Conservation (phyloP, 805 yeast genomes). For the Hanseniaspora clermontiae region DNA sequence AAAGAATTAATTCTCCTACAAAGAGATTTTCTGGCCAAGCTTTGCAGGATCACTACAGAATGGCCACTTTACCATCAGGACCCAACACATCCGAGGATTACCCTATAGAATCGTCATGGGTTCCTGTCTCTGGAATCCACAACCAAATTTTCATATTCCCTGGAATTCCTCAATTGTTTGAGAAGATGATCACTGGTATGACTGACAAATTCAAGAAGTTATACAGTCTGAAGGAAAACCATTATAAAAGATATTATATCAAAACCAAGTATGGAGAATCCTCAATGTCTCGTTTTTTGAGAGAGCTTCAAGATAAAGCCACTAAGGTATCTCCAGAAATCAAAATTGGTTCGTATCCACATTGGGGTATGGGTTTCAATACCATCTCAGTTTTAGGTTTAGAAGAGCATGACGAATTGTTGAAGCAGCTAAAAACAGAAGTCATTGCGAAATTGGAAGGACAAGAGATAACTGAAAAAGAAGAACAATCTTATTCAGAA, state of each 20-base stretch:
- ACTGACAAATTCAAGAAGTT: constrained; percentile 29
- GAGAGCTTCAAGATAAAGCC: constrained; percentile 37
- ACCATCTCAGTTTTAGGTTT: constrained; percentile 69
- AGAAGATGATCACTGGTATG: constrained; percentile 37
- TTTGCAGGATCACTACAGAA: constrained; percentile 49
- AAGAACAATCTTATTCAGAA: constrained; percentile 36
- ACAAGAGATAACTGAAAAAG: constrained; percentile 40
- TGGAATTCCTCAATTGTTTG: constrained; percentile 70
- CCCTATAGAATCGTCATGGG: constrained; percentile 54
- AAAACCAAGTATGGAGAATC: constrained; percentile 52
- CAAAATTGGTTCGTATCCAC: constrained; percentile 81
- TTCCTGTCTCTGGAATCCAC: constrained; percentile 64
- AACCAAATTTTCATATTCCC: constrained; percentile 61
- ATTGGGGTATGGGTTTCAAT: constrained; percentile 46
- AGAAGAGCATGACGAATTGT: constrained; percentile 25
- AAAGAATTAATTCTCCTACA: constrained; percentile 31
- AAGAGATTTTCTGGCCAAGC: constrained; percentile 32
- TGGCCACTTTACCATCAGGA: constrained; percentile 66
- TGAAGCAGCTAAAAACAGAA: constrained; percentile 36
- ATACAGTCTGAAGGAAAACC: constrained; percentile 28
- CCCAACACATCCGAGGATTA: constrained; percentile 36
- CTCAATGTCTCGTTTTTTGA: constrained; percentile 52
- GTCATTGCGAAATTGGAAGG: constrained; percentile 43
- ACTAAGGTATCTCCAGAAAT: constrained; percentile 28
- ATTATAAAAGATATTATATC: constrained; percentile 41